Percentiles rank a stretch among this genome's conserved stretches.
These are phyloP conservation scores for Fusarium temperatum DNA, from an alignment of 2,329 filamentous ascomycete genomes.

Conservation along the genomic window DNA sequence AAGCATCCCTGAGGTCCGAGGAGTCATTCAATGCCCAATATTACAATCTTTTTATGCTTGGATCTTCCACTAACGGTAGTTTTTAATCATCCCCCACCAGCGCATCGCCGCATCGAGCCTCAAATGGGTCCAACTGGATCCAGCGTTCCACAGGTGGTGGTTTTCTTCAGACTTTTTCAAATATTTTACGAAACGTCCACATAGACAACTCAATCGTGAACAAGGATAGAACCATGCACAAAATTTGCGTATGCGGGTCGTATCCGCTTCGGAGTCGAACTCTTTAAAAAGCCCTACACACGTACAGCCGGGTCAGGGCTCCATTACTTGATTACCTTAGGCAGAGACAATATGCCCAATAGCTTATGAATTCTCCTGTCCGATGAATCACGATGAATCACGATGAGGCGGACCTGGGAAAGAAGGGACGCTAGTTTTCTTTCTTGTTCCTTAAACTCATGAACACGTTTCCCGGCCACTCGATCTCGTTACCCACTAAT, in stretches of 20 bases:
- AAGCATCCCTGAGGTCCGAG: neutral
- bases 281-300: constrained; percentile 12
- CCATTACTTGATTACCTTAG: neutral
- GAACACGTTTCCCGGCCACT: constrained; percentile 21
- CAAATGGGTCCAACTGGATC: constrained; percentile 18
- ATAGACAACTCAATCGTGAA: constrained; percentile 12
- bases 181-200: constrained; percentile 8
- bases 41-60: constrained; percentile 1
- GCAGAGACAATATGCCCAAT: constrained; percentile 19
- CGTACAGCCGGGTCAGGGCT: neutral
- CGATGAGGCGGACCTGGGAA: constrained; percentile 10
- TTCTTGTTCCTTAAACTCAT: constrained; percentile 8
- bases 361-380: neutral
- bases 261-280: constrained; percentile 24
- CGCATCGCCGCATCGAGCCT: constrained; percentile 18
- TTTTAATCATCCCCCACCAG: constrained; percentile 17
- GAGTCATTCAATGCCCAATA: neutral
- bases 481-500: constrained; percentile 18
- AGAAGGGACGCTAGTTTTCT: constrained; percentile 12
- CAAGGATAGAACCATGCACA: constrained; percentile 33
- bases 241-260: constrained; percentile 12
- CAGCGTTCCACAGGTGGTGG: constrained; percentile 9
- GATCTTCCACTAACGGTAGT: constrained; percentile 14
- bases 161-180: constrained; percentile 13
- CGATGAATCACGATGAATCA: constrained; percentile 16